Base-by-base conservation (phyloP, 106 monocot species). In the Platanthera zijinensis region DNA sequence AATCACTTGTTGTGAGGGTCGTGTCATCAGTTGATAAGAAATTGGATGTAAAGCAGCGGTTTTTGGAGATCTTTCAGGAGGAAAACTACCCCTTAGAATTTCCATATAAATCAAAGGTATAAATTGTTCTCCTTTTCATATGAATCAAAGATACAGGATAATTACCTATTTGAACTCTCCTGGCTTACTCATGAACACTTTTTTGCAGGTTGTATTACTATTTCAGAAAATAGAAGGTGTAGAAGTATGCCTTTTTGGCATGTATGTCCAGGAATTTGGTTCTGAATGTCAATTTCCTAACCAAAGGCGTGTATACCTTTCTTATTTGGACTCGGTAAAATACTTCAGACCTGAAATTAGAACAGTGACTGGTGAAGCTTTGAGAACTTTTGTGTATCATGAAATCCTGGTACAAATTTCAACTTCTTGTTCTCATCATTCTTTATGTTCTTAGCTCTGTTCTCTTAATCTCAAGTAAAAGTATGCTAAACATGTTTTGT, bases 171-270 rank as follows among this genome's bases (percentile, higher is more conserved):
- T 30, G 32, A 11, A 11, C 32, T 67, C 25, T 32, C 12, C 32
- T 67, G 59, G 21, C 21, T 12, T 6, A 5, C 77, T 49, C 17
- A 8, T 39, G 17, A 22, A 52, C 71, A 72, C 21, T 32, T 80
- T 39, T 86, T 57, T 84, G 39, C 88, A 99, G 97, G 94, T 94
- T 81, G 50, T 99, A 73, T 84, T 99, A 72, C 78, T 99, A 70
- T 99, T 99, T 82, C 97, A 99, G 84, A 99, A 90, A 83, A 99
- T 99, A 62, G 97, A 99, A 85, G 97, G 97, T 77, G 97, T 99
- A 47, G 97, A 99, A 89, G 97, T 99, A 6, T 99, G 97, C 79
- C 88, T 99, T 4, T 99, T 99, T 86, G 97, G 97, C 56, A 99
- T 99, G 97, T 99, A 99, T 76, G 94, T 99, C 47, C 97, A 99